Conservation (phyloP, 1,284 basidiomycete genomes). For the Cryptococcus floricola region DNA sequence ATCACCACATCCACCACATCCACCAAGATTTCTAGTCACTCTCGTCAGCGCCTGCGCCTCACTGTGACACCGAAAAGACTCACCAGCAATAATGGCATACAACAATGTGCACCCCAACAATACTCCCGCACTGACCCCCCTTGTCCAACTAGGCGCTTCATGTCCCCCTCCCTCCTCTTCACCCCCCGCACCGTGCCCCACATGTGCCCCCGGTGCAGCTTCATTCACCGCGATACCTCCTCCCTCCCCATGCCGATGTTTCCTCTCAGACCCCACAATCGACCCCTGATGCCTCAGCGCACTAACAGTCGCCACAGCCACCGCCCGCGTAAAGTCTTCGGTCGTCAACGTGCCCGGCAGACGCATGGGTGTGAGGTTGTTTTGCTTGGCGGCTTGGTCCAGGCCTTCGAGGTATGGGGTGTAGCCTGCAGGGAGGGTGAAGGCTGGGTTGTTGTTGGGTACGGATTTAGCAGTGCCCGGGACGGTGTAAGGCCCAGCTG, state of each 20-base stretch:
- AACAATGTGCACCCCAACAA: slow-evolving; percentile 82
- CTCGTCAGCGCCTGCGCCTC: background rate
- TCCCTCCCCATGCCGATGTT: slow-evolving; percentile 3
- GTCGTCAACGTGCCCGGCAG: slow-evolving; percentile 67
- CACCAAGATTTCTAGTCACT: slow-evolving; percentile 72
- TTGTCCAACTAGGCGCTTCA: slow-evolving; percentile 93
- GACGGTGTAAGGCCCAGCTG: background rate
- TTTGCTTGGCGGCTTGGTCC: slow-evolving; percentile 21
- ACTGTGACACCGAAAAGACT: slow-evolving; percentile 30
- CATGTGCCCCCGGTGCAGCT: background rate
- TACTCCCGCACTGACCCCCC: slow-evolving; percentile 78
- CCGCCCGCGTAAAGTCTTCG: slow-evolving; percentile 84
- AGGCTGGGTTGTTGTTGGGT: slow-evolving; percentile 5
- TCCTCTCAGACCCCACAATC: slow-evolving; percentile 17
- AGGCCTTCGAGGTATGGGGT: slow-evolving; percentile 71
- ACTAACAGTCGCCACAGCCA: slow-evolving; percentile 83
- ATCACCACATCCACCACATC: slow-evolving; percentile 95
- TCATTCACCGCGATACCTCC: background rate
- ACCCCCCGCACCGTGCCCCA: slow-evolving; percentile 10
- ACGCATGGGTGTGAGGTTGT: slow-evolving; percentile 54
- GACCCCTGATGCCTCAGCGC: slow-evolving; percentile 65
- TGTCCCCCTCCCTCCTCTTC: slow-evolving; percentile 70
- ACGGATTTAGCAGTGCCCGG: background rate
- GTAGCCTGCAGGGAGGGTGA: slow-evolving; percentile 46
- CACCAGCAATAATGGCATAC: slow-evolving; percentile 94